These are phyloP conservation scores for Exophiala calicioides DNA, from an alignment of 2,329 filamentous ascomycete genomes.

Conservation along the genomic window DNA sequence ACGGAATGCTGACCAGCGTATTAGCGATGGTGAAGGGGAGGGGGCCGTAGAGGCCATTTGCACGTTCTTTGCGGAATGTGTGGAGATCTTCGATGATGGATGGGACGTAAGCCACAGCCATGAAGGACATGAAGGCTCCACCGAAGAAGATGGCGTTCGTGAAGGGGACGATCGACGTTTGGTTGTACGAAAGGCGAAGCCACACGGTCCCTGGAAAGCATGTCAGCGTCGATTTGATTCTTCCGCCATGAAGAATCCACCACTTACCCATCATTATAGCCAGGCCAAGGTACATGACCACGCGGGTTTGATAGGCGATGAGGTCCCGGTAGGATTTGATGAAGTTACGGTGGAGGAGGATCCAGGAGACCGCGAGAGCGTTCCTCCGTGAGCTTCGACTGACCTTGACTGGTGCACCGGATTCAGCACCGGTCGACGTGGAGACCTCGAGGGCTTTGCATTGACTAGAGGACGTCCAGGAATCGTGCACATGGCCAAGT, in stretches of 20 bases:
- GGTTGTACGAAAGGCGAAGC: constrained; percentile 67
- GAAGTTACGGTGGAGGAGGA: constrained; percentile 74
- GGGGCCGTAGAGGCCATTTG: constrained; percentile 78
- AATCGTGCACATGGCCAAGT: constrained; percentile 55
- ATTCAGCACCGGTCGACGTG: not conserved
- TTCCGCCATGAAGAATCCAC: constrained; percentile 8
- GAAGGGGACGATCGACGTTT: constrained; percentile 75
- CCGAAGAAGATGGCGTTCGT: constrained; percentile 81
- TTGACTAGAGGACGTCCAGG: constrained; percentile 50
- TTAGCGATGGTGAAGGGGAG: constrained; percentile 74
- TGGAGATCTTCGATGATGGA: constrained; percentile 77
- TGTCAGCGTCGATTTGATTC: constrained; percentile 52
- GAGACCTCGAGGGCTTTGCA: constrained; percentile 5
- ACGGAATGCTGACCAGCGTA: constrained; percentile 79
- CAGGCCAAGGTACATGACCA: constrained; percentile 75
- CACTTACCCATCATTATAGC: constrained; percentile 18
- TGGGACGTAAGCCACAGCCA: constrained; percentile 83
- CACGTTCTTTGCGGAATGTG: constrained; percentile 73
- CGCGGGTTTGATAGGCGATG: constrained; percentile 77
- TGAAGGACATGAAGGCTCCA: constrained; percentile 75
- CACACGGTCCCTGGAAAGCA: constrained; percentile 66
- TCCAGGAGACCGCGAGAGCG: constrained; percentile 52
- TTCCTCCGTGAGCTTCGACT: not conserved
- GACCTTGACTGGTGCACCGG: not conserved
- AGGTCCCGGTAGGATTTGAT: constrained; percentile 84